Base-by-base conservation (phyloP, 129 eudicot genomes). In the Oenanthe sinensis region DNA sequence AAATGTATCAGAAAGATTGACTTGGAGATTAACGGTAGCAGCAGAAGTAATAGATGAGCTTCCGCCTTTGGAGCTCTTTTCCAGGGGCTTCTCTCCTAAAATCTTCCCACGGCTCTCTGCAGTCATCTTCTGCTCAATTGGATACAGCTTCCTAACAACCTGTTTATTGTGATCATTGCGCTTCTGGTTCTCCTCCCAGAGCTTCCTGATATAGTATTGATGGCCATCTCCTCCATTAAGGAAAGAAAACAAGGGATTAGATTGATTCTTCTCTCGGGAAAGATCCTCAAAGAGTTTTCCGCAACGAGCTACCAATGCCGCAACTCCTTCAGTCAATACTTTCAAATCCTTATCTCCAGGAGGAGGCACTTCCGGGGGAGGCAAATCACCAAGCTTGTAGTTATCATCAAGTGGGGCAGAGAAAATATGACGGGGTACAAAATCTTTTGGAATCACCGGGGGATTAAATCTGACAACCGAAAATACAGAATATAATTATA, bases 221-320 rank as follows among this genome's bases (percentile, higher is more conserved):
- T 85, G 89, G 71, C 99, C 99, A 58, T 85, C 83, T 82, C 99
- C 99, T 43, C 96, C 97, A 67, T 19, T 84, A 69, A 95, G 96
- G 82, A 95, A 95, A 74, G 81, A 82, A 85, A 95, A 95, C 71
- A 92, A 54, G 58, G 96, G 94, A 79, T 95, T 92, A 17, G 94
- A 87, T 73, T 89, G 93, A 81, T 95, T 92, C 87, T 95, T 95
- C 92, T 92, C 97, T 74, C 96, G 76, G 9, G 96, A 92, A 71
- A 95, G 91, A 84, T 95, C 95, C 91, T 95, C 99, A 79, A 95
- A 92, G 83, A 95, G 84, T 86, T 86, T 87, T 58, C 99, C 99
- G 78, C 94, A 95, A 75, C 99, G 97, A 83, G 99, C 96, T 48
- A 95, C 99, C 75, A 95, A 77, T 79, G 91, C 84, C 50, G 99